Conservation (phyloP, 805 yeast species). For the Starmerella cellae region DNA sequence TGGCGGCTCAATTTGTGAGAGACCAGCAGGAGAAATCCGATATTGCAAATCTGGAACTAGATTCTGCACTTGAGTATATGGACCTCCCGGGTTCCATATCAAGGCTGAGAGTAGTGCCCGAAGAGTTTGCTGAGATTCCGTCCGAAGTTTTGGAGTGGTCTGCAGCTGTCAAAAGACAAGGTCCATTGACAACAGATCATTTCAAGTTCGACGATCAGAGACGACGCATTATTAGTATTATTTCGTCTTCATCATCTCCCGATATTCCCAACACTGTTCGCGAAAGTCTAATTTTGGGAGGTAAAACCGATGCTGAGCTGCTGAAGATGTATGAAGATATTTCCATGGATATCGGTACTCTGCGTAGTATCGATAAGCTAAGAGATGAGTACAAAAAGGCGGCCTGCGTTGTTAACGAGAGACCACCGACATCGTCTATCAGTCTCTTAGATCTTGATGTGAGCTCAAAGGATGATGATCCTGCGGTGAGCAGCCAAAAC, state of each 20-base stretch:
- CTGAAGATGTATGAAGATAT: slow-evolving; percentile 37
- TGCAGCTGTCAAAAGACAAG: slow-evolving; percentile 17
- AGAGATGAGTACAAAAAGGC: slow-evolving; percentile 1
- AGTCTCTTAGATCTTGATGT: slow-evolving; percentile 12
- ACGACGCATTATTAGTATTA: slow-evolving; percentile 16
- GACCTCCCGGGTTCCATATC: slow-evolving; percentile 42
- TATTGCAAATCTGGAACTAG: slow-evolving; percentile 63
- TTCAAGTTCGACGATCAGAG: slow-evolving; percentile 22
- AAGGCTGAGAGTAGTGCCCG: slow-evolving; percentile 13
- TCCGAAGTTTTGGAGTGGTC: slow-evolving; percentile 33
- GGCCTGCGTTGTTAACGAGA: not conserved
- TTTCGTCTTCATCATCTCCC: not conserved
- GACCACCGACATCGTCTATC: slow-evolving; percentile 1
- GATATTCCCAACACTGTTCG: not conserved
- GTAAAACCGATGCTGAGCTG: slow-evolving; percentile 41
- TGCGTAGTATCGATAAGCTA: slow-evolving; percentile 34
- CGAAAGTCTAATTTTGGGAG: slow-evolving; percentile 28
- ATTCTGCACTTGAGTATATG: slow-evolving; percentile 67
- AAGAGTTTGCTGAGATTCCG: slow-evolving; percentile 22
- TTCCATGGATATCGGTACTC: slow-evolving; percentile 34
- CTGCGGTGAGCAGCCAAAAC: not conserved
- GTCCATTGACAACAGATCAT: slow-evolving; percentile 7
- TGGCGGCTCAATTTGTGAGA: slow-evolving; percentile 64
- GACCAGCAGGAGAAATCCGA: slow-evolving; percentile 61
- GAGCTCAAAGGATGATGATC: not conserved